Evolutionary conservation across 176 grass and related monocot species (phyloP).

Genomic region (Rhynchospora tenuis): DNA sequence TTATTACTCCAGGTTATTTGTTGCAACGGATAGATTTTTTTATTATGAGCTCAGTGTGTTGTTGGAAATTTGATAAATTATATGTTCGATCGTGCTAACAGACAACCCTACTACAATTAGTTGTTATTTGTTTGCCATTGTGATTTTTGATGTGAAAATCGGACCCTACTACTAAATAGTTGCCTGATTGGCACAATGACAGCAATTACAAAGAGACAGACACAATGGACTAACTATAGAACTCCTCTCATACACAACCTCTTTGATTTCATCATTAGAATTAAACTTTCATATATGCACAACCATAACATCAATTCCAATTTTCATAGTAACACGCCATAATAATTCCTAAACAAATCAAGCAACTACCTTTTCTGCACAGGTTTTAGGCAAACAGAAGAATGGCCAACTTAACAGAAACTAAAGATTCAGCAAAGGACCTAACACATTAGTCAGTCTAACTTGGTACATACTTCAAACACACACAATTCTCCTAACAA

Average conservation of each 20-base stretch:
- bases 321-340: not conserved
- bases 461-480: not conserved
- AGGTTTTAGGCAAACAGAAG: not conserved
- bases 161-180: too few relatives aligned
- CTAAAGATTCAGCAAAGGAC: not conserved
- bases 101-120: too few relatives aligned
- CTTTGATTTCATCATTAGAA: not conserved
- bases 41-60: too few relatives aligned
- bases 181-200: too few relatives aligned
- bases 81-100: too few relatives aligned
- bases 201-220: too few relatives aligned
- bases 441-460: slow-evolving; percentile 3
- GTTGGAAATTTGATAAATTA: too few relatives aligned
- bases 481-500: not conserved
- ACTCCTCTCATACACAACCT: not conserved
- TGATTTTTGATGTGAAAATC: too few relatives aligned
- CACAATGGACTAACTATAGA: too few relatives aligned
- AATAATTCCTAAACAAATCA: not conserved
- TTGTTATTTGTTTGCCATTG: too few relatives aligned
- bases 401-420: not conserved
- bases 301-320: not conserved
- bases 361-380: not conserved
- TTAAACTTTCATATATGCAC: not conserved
- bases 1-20: too few relatives aligned
- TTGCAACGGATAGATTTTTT: too few relatives aligned